Conservation (phyloP, 176 grass and related monocot genomes). For the Saccharum officinarum region DNA sequence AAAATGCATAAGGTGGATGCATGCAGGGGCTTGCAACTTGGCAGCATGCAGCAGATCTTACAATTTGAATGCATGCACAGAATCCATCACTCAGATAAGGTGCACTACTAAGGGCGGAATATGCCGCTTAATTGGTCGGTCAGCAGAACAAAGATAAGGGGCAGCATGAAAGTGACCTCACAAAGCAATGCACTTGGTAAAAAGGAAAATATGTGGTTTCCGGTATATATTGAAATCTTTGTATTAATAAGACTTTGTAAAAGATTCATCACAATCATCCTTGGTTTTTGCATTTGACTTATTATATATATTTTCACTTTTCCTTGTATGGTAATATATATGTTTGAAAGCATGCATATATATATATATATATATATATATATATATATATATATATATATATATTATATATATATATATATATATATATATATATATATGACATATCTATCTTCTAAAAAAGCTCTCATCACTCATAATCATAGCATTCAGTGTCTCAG, state of each 20-base stretch:
- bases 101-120: conserved; percentile 38
- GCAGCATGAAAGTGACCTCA: conserved; percentile 35
- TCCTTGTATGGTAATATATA: neutral
- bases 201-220: neutral
- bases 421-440: no score
- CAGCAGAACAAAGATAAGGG: conserved; percentile 43
- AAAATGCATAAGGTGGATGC: neutral
- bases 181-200: conserved; percentile 1
- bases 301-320: neutral
- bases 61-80: neutral
- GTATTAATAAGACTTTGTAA: no score
- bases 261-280: neutral
- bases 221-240: neutral
- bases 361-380: no score
- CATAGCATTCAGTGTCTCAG: neutral
- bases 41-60: neutral
- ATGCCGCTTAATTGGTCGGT: conserved; percentile 30
- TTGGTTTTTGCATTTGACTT: neutral
- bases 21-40: neutral
- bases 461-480: no score
- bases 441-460: no score
- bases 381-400: no score
- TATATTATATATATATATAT: no score
- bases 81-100: conserved; percentile 24
- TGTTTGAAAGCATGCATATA: neutral